phyloP scores from a whole-genome alignment of 148 eudicot genomes.

The Chenopodium berlandieri region DNA sequence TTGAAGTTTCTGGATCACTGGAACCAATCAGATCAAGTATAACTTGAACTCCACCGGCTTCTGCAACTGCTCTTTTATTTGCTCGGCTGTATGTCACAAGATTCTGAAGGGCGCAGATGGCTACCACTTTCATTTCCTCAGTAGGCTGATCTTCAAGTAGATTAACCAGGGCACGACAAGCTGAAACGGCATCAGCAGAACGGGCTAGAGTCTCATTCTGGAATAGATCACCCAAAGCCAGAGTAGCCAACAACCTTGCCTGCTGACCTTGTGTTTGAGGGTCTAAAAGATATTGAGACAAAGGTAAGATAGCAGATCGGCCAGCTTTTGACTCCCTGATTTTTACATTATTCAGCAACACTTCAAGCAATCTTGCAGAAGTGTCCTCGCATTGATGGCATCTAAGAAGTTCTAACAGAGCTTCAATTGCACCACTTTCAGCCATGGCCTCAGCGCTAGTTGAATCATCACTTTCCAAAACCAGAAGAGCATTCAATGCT shows the following conservation, averaged over 20 bases:
- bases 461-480: conserved; percentile 90
- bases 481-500: conserved; percentile 92
- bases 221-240: conserved; percentile 94
- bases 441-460: conserved; percentile 95
- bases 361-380: conserved; percentile 91
- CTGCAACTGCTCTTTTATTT: conserved; percentile 98
- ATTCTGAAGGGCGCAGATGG: conserved; percentile 94
- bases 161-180: conserved; percentile 91
- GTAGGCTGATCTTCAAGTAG: conserved; percentile 96
- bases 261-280: conserved; percentile 99
- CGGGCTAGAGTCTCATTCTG: conserved; percentile 96
- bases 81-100: conserved; percentile 91
- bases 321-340: conserved; percentile 87
- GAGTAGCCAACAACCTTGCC: conserved; percentile 82
- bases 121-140: conserved; percentile 98
- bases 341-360: conserved; percentile 80
- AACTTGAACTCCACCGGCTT: conserved; percentile 96
- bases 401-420: conserved; percentile 86
- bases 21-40: conserved; percentile 89
- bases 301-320: conserved; percentile 76
- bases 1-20: conserved; percentile 89
- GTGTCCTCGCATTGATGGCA: conserved; percentile 90
- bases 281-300: conserved; percentile 94
- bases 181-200: conserved; percentile 86
- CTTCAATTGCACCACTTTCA: conserved; percentile 98